phyloP scores from a whole-genome alignment of 768 basidiomycete species.

The Paxillus rubicundulus region DNA sequence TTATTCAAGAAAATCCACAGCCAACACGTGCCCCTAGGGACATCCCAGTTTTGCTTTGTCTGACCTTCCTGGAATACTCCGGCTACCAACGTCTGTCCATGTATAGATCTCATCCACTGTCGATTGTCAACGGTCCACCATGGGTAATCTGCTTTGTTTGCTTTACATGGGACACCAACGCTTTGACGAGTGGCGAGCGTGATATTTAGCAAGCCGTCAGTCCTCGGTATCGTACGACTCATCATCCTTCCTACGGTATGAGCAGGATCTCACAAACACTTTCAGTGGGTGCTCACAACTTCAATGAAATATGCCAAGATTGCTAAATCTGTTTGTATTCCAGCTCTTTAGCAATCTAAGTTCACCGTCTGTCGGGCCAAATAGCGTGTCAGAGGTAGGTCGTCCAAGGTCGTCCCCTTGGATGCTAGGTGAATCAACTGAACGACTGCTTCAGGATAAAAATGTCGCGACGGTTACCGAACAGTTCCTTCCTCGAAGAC shows the following conservation, averaged over 20 bases:
- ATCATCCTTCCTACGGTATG: conserved; percentile 13
- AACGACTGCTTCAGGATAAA: conserved; percentile 15
- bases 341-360: conserved; percentile 30
- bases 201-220: conserved; percentile 21
- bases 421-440: conserved; percentile 4
- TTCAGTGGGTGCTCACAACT: conserved; percentile 21
- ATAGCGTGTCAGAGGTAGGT: conserved; percentile 18
- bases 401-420: neutral
- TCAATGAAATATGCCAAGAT: neutral
- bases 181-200: conserved; percentile 25
- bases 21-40: neutral
- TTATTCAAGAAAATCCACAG: neutral
- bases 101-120: conserved; percentile 10
- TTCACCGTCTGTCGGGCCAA: conserved; percentile 9
- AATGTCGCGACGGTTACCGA: conserved; percentile 21
- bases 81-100: neutral
- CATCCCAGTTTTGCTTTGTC: conserved; percentile 4
- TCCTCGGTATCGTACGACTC: neutral
- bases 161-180: conserved; percentile 7
- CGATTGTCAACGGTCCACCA: conserved; percentile 8
- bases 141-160: conserved; percentile 22
- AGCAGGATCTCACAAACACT: conserved; percentile 32
- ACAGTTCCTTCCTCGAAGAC: conserved; percentile 30
- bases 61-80: neutral
- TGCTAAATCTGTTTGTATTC: neutral